Conservation (phyloP, 1,284 basidiomycete species). For the Ceratobasidium sp. region DNA sequence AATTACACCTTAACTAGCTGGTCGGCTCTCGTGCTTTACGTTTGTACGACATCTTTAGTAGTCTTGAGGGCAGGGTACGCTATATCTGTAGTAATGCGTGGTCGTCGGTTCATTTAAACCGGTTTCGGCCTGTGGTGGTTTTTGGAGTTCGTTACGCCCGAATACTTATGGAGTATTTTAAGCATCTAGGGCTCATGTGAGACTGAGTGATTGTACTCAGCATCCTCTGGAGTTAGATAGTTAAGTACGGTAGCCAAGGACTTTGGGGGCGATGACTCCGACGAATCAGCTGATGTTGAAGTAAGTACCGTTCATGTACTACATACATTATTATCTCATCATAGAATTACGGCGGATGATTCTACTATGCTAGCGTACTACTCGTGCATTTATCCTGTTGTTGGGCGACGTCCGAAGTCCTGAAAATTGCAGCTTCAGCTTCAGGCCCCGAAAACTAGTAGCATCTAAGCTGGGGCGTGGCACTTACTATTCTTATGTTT, state of each 20-base stretch:
- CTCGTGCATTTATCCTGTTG: neutral
- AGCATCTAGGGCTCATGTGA: neutral
- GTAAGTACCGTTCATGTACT: neutral
- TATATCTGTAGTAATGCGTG: slow-evolving; percentile 13
- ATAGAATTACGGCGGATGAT: neutral
- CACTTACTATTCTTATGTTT: neutral
- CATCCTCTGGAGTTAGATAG: neutral
- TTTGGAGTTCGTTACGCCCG: neutral
- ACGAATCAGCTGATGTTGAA: neutral
- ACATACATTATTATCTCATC: neutral
- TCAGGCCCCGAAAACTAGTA: no score
- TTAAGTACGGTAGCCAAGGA: neutral
- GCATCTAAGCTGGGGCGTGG: no score
- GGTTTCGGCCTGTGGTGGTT: slow-evolving; percentile 1
- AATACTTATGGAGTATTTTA: no score
- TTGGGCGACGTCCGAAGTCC: neutral
- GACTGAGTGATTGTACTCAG: neutral
- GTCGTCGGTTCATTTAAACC: slow-evolving; percentile 5
- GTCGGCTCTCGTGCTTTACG: neutral
- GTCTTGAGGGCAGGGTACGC: neutral
- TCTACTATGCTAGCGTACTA: slow-evolving; percentile 8
- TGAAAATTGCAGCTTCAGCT: neutral
- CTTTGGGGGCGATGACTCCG: neutral
- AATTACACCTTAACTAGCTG: neutral
- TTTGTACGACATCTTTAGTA: neutral